Conservation (phyloP, 169 alveolate genomes). For the Nephromyces sp. region DNA sequence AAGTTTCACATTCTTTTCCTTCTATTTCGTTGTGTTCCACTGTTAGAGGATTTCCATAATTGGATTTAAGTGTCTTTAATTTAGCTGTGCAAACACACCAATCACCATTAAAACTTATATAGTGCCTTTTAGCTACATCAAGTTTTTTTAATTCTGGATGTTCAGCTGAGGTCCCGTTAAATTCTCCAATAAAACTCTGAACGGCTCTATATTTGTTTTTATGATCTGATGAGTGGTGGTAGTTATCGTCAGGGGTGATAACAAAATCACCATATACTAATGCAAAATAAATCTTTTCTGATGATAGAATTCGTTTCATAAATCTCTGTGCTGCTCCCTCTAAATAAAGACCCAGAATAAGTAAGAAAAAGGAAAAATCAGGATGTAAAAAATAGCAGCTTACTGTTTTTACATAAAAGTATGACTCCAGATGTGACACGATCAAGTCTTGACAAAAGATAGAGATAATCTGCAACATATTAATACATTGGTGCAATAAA, state of each 20-base stretch:
- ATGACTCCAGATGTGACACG: conserved; percentile 81
- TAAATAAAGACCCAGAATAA: too few relatives aligned
- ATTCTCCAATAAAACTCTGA: not conserved
- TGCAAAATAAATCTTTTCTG: not conserved
- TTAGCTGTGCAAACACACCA: not conserved
- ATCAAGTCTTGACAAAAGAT: conserved; percentile 77
- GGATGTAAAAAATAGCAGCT: too few relatives aligned
- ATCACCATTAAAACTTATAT: not conserved
- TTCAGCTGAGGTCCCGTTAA: not conserved
- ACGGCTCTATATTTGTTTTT: not conserved
- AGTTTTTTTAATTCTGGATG: too few relatives aligned
- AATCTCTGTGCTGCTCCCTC: too few relatives aligned
- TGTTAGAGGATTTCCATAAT: conserved; percentile 4
- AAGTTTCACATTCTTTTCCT: conserved; percentile 13
- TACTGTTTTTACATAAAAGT: conserved; percentile 61
- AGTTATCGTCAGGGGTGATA: not conserved
- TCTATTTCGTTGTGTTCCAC: not conserved
- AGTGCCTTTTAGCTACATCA: not conserved
- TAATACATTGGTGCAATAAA: too few relatives aligned
- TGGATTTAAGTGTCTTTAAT: not conserved
- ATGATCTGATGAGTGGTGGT: not conserved
- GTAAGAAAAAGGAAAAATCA: too few relatives aligned
- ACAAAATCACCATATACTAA: not conserved
- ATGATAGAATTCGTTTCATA: too few relatives aligned
- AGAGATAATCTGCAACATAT: conserved; percentile 33